Evolutionary conservation across 2,329 filamentous ascomycete species (phyloP).

Genomic region (Penicillium sp.): DNA sequence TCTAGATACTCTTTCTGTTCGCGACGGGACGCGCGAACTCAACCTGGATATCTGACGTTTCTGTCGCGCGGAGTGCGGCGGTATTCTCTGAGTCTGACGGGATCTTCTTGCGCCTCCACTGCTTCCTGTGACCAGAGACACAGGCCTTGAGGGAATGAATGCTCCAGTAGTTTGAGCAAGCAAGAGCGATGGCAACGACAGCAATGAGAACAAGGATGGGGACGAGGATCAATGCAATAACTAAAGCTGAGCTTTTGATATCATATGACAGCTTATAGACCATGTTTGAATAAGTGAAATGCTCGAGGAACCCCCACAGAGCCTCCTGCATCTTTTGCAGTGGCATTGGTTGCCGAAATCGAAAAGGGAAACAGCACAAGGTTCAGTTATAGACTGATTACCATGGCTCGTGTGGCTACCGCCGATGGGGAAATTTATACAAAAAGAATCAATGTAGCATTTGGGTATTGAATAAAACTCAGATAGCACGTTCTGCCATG

Average conservation of each 20-base stretch:
- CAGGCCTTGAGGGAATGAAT: slow-evolving; percentile 23
- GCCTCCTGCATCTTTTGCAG: too few species aligned
- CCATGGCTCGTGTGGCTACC: neutral
- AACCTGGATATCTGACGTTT: slow-evolving; percentile 28
- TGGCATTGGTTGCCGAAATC: neutral
- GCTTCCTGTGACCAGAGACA: slow-evolving; percentile 25
- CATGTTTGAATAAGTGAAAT: slow-evolving; percentile 16
- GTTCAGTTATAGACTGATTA: neutral
- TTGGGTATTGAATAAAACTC: slow-evolving; percentile 30
- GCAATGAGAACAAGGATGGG: slow-evolving; percentile 49
- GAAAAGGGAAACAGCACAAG: neutral
- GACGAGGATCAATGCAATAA: slow-evolving; percentile 50
- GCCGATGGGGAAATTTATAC: slow-evolving; percentile 1
- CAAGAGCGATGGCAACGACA: slow-evolving; percentile 41
- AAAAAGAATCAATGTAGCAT: slow-evolving; percentile 8
- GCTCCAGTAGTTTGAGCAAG: slow-evolving; percentile 41
- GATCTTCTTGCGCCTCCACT: slow-evolving; percentile 27
- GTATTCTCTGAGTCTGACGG: slow-evolving; percentile 37
- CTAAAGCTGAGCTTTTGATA: slow-evolving; percentile 41
- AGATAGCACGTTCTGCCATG: slow-evolving; percentile 25
- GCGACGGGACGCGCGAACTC: slow-evolving; percentile 28
- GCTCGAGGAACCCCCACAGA: neutral
- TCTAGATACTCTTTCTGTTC: slow-evolving; percentile 26
- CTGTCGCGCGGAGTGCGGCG: slow-evolving; percentile 30
- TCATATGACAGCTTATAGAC: slow-evolving; percentile 33